Evolutionary conservation across 768 basidiomycete genomes (phyloP), one percentile per base, ranked within the genome.

Genomic region (Russula brevipes): DNA sequence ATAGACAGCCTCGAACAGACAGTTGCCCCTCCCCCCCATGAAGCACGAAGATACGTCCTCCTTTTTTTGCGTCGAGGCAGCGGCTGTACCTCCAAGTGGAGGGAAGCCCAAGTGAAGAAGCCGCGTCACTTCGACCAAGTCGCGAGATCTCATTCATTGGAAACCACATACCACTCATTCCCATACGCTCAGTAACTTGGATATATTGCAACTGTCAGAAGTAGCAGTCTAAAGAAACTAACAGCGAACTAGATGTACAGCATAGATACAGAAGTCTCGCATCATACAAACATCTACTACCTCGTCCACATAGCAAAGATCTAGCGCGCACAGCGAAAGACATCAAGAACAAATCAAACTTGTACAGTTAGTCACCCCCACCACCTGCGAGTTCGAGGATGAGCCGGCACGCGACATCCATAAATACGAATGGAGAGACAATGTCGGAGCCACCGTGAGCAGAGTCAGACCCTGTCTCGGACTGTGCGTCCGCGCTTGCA

Each of bases 391-490:
- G 80, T 78, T 98, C 94, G 53, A 97, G 81, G 69, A 98, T 98
- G 70, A 98, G 80, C 68, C 87, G 79, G 73, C 94, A 97, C 5
- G 97, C 93, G 36, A 95, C 86, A 74, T 99, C 96, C 84, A 98
- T 89, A 75, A 99, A 99, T 64, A 97, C 84, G 75, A 93, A 98
- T 11, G 97, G 97, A 57, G 85, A 86, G 31, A 89, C 81, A 19
- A 90, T 80, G 59, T 86, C 87, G 69, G 89, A 87, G 57, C 87
- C 78, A 19, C 70, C 72, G 64, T 68, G 74, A 66, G 80, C 81
- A 3, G 80, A 78, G 55, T 88, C 85, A 36, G 81, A 84, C 61
- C 79, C 80, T 38, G 79, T 77, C 60, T 84, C 82, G 9, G 82
- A 79, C 52, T 80, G 72, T 16, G 78, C 74, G 58, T 83, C 83